Base-by-base conservation (phyloP, 2,329 filamentous ascomycete species). In the Diaporthe citri region DNA sequence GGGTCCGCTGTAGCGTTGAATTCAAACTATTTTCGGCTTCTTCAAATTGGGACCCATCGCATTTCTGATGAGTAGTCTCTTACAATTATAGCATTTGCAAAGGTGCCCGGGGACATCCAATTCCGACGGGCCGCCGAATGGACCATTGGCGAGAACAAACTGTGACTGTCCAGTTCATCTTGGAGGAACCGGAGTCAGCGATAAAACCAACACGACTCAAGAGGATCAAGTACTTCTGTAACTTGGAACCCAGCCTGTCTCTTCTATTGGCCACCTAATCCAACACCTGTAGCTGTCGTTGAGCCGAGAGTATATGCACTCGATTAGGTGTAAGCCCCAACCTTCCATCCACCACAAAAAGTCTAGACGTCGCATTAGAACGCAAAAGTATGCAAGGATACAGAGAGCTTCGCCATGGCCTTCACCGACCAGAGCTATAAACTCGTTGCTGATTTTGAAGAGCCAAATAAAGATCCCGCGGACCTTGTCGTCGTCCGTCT, bases 341-440 rank as follows among this genome's bases (percentile, higher is more conserved):
- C 55, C 55, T 17, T 57, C 55, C 55, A 57, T 57, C 55, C 31
- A 57, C 55, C 55, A 57, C 55, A 57, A 13, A n/a, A 57, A 57
- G 31, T 57, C 55, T 17, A 57, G 36, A 36, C 55, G 55, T 31
- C 55, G 55, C 55, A 57, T 31, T 17, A 57, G 28, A 17, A 57
- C 55, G 31, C 55, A 57, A 25, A 57, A 57, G 31, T 57, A 36
- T 36, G 55, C 55, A 57, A 57, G 55, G 31, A 57, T 13, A 12
- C 55, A 57, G n/a, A 57, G 55, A 57, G 55, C 55, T 36, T 57
- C 31, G 31, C 31, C n/a, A 7, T 57, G 20, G 55, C 55, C 55
- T 57, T 57, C 28, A 34, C 28, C 55, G 20, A 57, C 55, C 55
- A 57, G 31, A 36, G 55, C 55, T 13, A 57, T 36, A 8, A 57